These are phyloP conservation scores for Scalesia atractyloides DNA, from an alignment of 129 eudicot genomes.

Conservation along the genomic window DNA sequence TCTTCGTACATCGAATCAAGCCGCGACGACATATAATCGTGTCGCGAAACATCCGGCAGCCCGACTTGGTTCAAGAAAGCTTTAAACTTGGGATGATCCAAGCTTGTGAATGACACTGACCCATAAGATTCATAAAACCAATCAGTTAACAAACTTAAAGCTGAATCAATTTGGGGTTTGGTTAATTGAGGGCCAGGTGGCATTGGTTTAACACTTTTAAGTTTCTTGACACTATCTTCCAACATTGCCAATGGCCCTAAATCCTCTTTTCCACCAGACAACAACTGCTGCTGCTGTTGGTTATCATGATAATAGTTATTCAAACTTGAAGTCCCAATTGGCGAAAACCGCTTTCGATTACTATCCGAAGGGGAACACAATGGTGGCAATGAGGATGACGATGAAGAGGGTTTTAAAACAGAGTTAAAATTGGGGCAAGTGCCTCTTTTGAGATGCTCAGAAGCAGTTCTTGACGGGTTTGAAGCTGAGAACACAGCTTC, in stretches of 20 bases:
- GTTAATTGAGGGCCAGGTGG: slow-evolving; percentile 57
- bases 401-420: slow-evolving; percentile 45
- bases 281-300: slow-evolving; percentile 27
- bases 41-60: slow-evolving; percentile 45
- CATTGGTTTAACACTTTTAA: slow-evolving; percentile 59
- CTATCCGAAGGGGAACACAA: slow-evolving; percentile 44
- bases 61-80: slow-evolving; percentile 78
- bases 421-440: slow-evolving; percentile 70
- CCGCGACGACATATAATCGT: slow-evolving; percentile 49
- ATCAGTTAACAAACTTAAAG: slow-evolving; percentile 58
- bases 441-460: slow-evolving; percentile 78
- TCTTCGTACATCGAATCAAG: slow-evolving; percentile 71
- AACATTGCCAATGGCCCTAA: slow-evolving; percentile 71
- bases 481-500: slow-evolving; percentile 72
- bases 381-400: slow-evolving; percentile 44
- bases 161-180: slow-evolving; percentile 55
- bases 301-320: not conserved
- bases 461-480: slow-evolving; percentile 79
- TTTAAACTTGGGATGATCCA: slow-evolving; percentile 87
- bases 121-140: slow-evolving; percentile 88
- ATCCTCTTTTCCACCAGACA: slow-evolving; percentile 82
- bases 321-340: slow-evolving; percentile 20
- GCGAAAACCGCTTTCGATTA: slow-evolving; percentile 38
- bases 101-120: slow-evolving; percentile 61
- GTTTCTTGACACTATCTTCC: slow-evolving; percentile 85